Evolutionary conservation across 148 eudicot genomes (phyloP).

Genomic region (Drosera capensis): DNA sequence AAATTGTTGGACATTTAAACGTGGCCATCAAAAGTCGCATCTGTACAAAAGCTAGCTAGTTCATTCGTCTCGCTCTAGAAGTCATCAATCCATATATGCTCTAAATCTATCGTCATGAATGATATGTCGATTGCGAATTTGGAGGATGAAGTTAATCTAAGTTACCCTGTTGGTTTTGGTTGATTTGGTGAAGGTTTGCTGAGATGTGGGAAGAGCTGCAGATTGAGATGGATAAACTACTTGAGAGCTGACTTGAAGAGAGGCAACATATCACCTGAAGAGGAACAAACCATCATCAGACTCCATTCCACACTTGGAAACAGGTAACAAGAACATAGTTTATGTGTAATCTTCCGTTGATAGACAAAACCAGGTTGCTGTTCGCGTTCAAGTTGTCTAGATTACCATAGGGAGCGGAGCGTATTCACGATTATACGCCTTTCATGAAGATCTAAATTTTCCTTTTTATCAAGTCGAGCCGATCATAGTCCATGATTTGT

Average conservation of each 20-base stretch:
- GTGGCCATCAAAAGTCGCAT: no score
- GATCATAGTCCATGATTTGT: no score
- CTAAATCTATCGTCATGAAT: not conserved
- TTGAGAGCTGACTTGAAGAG: conserved; percentile 46
- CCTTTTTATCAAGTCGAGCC: no score
- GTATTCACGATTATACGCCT: no score
- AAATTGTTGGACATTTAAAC: no score
- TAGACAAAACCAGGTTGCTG: no score
- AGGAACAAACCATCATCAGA: conserved; percentile 46
- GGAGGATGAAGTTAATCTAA: not conserved
- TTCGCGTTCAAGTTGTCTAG: no score
- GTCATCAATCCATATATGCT: not conserved
- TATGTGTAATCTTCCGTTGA: conserved; percentile 1
- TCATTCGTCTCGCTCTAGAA: no score
- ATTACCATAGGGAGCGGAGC: no score
- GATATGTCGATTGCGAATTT: not conserved
- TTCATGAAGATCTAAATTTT: no score
- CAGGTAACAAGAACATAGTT: not conserved
- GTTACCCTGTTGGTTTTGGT: not conserved
- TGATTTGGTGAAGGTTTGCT: conserved; percentile 29
- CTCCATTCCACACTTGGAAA: conserved; percentile 35
- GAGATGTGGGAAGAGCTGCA: conserved; percentile 87
- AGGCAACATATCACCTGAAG: conserved; percentile 59
- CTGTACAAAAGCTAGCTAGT: no score
- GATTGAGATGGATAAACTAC: conserved; percentile 77